Base-by-base conservation (phyloP, 805 yeast species). In the Candida vaughaniae region DNA sequence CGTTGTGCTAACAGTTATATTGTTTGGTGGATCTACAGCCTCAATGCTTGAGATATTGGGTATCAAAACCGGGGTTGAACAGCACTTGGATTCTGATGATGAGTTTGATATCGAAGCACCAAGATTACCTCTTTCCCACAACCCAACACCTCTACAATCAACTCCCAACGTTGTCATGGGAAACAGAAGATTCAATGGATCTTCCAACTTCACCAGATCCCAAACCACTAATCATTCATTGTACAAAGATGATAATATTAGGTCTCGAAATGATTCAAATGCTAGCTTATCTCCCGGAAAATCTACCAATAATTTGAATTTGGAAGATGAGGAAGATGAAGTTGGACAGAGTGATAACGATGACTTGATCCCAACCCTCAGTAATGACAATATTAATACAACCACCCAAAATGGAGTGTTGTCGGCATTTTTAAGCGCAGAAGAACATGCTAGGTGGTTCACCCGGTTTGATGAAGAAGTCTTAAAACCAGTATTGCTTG, bases 21-120 rank as follows among this genome's bases (percentile, higher is more conserved):
- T 93, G 19, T 93, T 93, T 60, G 99, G 99, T 41, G 99, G 99
- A 25, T 93, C 99, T 1, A 93, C 98, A 0, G 97, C 99, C 1
- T 86, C 95, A 30, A 93, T 93, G 99, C 75, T 93, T 42, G 99
- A 93, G 58, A 86, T 91, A 48, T 70, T 93, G 48, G 93, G 95
- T 31, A 95, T 93, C 49, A 83, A 85, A 49, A 85, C 95, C 2
- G 99, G 99, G 1, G 73, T 85, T 14, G 91, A 82, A 48, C 95
- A 87, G 39, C 48, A 55, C 25, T 61, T 64, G 33, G 90, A 81
- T 26, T 79, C 88, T 34, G 99, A 93, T 60, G 98, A 93, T 53
- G 99, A 93, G 58, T 91, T 91, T 58, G 97, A 91, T 55, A 83
- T 89, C 32, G 97, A 90, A 61, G 85, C 86, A 25, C 71, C 85